A percentile compares a stretch with the other conserved stretches of the same genome.
phyloP scores from a whole-genome alignment of 176 grass and related monocot species.

The Aechmea fasciata region DNA sequence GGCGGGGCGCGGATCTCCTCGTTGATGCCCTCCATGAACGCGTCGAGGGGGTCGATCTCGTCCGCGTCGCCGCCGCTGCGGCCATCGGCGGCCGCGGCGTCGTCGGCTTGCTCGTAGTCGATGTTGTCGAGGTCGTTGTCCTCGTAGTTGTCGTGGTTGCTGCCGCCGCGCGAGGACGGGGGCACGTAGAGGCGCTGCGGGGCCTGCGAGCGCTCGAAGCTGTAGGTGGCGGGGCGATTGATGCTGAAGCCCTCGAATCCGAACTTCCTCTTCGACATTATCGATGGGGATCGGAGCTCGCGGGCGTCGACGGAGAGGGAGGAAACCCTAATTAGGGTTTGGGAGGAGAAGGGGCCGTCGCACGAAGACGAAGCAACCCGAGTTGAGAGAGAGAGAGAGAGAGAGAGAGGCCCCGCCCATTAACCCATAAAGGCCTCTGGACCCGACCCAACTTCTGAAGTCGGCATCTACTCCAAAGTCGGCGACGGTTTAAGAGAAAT shows the following conservation, averaged over 20 bases:
- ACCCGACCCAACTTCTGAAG: too few species aligned
- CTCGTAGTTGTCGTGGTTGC: slow-evolving; percentile 23
- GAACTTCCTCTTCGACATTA: slow-evolving; percentile 87
- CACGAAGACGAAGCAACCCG: background rate
- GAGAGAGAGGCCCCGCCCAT: background rate
- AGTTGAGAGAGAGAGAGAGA: background rate
- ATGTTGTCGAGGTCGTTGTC: slow-evolving; percentile 93
- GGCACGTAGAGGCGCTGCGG: slow-evolving; percentile 64
- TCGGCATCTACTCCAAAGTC: too few species aligned
- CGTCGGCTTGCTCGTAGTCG: slow-evolving; percentile 44
- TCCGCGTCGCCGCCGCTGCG: slow-evolving; percentile 8
- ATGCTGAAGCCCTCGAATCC: slow-evolving; percentile 80
- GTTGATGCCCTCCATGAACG: slow-evolving; percentile 92
- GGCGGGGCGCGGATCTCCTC: slow-evolving; percentile 73
- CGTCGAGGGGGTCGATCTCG: slow-evolving; percentile 81
- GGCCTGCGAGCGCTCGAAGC: slow-evolving; percentile 66
- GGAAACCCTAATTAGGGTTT: slow-evolving; percentile 12
- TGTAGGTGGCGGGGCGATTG: slow-evolving; percentile 63
- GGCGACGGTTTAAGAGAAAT: too few species aligned
- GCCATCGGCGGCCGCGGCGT: slow-evolving; percentile 15
- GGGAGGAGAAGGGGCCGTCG: background rate
- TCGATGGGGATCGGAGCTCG: background rate
- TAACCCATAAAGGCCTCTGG: too few species aligned
- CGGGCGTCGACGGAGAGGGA: background rate
- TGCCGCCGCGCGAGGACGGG: slow-evolving; percentile 17